Evolutionary conservation across 768 basidiomycete species (phyloP).

Genomic region (Suillus weaverae): DNA sequence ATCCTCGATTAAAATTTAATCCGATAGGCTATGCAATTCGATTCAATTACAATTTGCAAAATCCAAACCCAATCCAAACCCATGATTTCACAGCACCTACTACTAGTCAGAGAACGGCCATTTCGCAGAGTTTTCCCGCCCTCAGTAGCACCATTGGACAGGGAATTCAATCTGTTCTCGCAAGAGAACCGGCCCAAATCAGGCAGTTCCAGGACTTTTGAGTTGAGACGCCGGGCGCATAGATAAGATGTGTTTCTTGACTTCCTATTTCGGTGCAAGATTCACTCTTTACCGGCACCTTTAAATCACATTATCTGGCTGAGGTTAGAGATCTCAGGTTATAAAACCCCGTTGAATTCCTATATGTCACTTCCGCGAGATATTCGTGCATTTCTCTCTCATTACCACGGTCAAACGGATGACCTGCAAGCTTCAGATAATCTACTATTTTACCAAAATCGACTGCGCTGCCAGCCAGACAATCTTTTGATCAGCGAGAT

Average conservation of each 20-base stretch:
- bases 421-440: constrained; percentile 38
- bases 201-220: neutral
- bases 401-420: constrained; percentile 21
- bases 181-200: neutral
- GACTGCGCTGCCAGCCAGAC: constrained; percentile 58
- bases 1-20: constrained; percentile 3
- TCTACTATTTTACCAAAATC: constrained; percentile 62
- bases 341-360: neutral
- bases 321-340: neutral
- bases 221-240: constrained; percentile 2
- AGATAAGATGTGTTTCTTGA: neutral
- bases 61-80: neutral
- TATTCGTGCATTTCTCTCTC: constrained; percentile 25
- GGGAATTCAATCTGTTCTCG: neutral
- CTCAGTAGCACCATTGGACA: neutral
- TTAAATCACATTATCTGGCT: neutral
- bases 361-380: constrained; percentile 19
- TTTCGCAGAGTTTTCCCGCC: neutral
- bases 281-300: neutral
- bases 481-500: constrained; percentile 61
- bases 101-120: neutral
- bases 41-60: neutral
- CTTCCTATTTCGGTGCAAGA: neutral
- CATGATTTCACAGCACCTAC: neutral
- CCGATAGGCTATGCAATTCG: neutral